phyloP scores from a whole-genome alignment of 371 early-diverging fungal species.

The Apophysomyces variabilis region DNA sequence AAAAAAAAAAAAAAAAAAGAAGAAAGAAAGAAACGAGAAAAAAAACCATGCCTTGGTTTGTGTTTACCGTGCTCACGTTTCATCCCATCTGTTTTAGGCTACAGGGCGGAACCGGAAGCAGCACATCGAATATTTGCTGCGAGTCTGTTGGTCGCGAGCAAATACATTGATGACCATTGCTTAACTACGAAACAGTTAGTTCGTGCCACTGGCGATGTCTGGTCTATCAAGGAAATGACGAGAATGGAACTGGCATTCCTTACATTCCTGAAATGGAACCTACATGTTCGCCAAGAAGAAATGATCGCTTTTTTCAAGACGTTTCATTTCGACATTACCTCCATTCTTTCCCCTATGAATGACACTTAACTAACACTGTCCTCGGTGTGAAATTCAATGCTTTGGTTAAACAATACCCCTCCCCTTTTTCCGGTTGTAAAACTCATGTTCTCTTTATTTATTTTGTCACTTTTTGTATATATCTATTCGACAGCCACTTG shows the following conservation, averaged over 20 bases:
- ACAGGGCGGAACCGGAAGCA: conserved; percentile 52
- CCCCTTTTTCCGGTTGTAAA: conserved; percentile 9
- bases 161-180: conserved; percentile 51
- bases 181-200: conserved; percentile 51
- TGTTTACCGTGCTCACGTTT: neutral
- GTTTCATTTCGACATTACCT: conserved; percentile 30
- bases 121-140: conserved; percentile 59
- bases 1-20: no score
- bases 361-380: neutral
- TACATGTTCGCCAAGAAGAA: conserved; percentile 45
- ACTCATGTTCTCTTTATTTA: neutral
- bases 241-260: conserved; percentile 55
- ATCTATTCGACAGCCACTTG: no score
- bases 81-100: conserved; percentile 22
- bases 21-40: no score
- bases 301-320: conserved; percentile 35
- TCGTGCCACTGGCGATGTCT: conserved; percentile 54
- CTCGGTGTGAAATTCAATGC: neutral
- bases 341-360: conserved; percentile 21
- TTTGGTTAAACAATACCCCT: neutral
- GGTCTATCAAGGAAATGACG: conserved; percentile 58
- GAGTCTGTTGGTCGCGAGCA: conserved; percentile 50
- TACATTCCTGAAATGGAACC: conserved; percentile 51
- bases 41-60: neutral
- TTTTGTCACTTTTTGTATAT: neutral